phyloP scores from a whole-genome alignment of 2,329 filamentous ascomycete genomes.

The Scorias spongiosa region DNA sequence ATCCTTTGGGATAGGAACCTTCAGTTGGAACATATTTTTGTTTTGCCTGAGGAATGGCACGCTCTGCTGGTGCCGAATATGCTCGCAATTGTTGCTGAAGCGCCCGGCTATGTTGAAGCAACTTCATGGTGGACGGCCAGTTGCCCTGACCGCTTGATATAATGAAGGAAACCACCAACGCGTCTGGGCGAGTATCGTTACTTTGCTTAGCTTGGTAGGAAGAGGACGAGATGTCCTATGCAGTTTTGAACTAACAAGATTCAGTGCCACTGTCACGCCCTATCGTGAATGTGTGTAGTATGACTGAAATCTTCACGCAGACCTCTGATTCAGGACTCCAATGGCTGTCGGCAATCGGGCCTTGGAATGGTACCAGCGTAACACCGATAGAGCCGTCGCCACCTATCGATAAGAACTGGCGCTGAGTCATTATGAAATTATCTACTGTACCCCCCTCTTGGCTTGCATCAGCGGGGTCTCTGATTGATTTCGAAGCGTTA shows the following conservation, averaged over 20 bases:
- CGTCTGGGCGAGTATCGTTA: no score
- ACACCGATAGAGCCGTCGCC: not conserved
- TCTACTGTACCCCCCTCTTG: not conserved
- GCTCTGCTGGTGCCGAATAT: slow-evolving; percentile 46
- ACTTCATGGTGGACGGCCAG: no score
- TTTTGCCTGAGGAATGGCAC: slow-evolving; percentile 59
- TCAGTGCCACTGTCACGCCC: no score
- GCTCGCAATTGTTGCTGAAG: slow-evolving; percentile 25
- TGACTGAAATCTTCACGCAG: no score
- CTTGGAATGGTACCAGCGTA: not conserved
- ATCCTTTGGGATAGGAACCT: slow-evolving; percentile 82
- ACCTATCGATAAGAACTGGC: not conserved
- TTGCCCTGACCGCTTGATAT: no score
- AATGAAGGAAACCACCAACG: no score
- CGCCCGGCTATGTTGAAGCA: not conserved
- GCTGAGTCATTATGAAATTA: not conserved
- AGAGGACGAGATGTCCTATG: no score
- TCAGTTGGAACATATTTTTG: slow-evolving; percentile 75
- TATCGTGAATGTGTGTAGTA: no score
- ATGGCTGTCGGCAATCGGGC: not conserved
- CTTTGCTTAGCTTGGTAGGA: no score
- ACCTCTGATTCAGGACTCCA: not conserved
- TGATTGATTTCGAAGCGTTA: not conserved
- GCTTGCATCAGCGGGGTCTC: not conserved
- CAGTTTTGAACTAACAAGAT: no score